Conservation (phyloP, 768 basidiomycete species). For the Panus rudis region DNA sequence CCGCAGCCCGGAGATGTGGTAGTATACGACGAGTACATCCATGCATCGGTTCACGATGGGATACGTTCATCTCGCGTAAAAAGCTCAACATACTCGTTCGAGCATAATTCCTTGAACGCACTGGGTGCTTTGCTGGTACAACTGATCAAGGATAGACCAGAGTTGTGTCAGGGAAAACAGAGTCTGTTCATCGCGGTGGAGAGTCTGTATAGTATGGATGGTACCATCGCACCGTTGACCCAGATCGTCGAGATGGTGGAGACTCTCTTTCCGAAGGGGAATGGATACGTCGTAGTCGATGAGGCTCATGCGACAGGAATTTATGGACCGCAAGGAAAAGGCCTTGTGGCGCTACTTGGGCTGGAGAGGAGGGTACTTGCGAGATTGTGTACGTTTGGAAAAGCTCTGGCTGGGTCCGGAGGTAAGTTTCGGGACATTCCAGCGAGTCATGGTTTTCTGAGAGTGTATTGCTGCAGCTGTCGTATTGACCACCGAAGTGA, state of each 20-base stretch:
- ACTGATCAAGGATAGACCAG: slow-evolving; percentile 32
- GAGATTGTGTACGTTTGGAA: slow-evolving; percentile 88
- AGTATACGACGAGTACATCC: slow-evolving; percentile 81
- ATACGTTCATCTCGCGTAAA: slow-evolving; percentile 52
- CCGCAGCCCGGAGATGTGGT: slow-evolving; percentile 75
- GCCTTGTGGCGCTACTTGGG: slow-evolving; percentile 64
- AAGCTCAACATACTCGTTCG: slow-evolving; percentile 41
- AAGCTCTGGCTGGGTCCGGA: slow-evolving; percentile 79
- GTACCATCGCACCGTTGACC: slow-evolving; percentile 72
- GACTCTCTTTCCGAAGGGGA: slow-evolving; percentile 49
- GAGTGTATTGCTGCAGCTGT: slow-evolving; percentile 44
- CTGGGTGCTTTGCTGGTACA: slow-evolving; percentile 39
- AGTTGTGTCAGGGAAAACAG: slow-evolving; percentile 30
- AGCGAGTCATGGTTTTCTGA: slow-evolving; percentile 2
- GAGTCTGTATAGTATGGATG: slow-evolving; percentile 94
- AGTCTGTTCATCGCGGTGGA: slow-evolving; percentile 82
- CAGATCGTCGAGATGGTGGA: slow-evolving; percentile 62
- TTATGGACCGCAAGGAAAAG: slow-evolving; percentile 73
- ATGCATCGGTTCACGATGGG: slow-evolving; percentile 89
- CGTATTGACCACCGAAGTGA: slow-evolving; percentile 59
- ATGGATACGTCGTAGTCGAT: slow-evolving; percentile 76
- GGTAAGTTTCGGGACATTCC: slow-evolving; percentile 43
- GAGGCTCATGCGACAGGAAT: slow-evolving; percentile 93
- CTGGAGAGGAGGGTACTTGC: slow-evolving; percentile 67
- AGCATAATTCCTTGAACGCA: slow-evolving; percentile 60